A percentile compares a stretch with the other conserved stretches of the same genome.
phyloP scores from a whole-genome alignment of 352 stramenopile genomes.

The Pythium dissotocum region DNA sequence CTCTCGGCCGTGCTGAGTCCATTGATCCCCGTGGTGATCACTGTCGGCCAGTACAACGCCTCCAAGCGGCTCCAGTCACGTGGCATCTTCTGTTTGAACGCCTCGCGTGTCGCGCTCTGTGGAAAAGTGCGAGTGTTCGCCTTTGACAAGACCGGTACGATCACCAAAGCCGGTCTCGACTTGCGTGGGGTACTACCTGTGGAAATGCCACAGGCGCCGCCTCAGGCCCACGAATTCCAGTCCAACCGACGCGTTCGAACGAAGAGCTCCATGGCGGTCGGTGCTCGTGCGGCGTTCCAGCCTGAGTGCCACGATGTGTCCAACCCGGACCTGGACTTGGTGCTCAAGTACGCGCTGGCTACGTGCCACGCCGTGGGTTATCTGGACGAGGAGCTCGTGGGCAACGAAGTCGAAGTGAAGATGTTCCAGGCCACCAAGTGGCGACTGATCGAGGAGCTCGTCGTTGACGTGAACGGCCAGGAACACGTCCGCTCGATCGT shows the following conservation, averaged over 20 bases:
- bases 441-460: constrained; percentile 47
- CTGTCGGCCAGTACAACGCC: constrained; percentile 84
- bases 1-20: constrained; percentile 78
- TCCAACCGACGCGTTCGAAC: background rate
- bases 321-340: constrained; percentile 33
- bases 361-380: constrained; percentile 81
- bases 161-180: constrained; percentile 90
- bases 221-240: constrained; percentile 30
- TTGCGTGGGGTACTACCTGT: constrained; percentile 73
- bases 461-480: constrained; percentile 17
- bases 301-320: constrained; percentile 62
- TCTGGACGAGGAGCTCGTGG: constrained; percentile 70
- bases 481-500: constrained; percentile 29
- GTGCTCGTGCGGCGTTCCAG: constrained; percentile 31
- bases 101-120: constrained; percentile 81
- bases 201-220: constrained; percentile 2
- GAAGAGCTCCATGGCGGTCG: background rate
- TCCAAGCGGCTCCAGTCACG: constrained; percentile 73
- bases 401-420: constrained; percentile 86
- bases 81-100: constrained; percentile 83
- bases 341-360: constrained; percentile 69
- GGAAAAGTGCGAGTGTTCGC: constrained; percentile 91
- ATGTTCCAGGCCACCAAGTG: constrained; percentile 84
- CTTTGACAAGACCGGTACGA: constrained; percentile 93
- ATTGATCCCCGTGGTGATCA: constrained; percentile 89